Evolutionary conservation across 208 protist genomes (phyloP), one percentile per base, ranked within the genome.

Genomic region (Leptomonas seymouri): DNA sequence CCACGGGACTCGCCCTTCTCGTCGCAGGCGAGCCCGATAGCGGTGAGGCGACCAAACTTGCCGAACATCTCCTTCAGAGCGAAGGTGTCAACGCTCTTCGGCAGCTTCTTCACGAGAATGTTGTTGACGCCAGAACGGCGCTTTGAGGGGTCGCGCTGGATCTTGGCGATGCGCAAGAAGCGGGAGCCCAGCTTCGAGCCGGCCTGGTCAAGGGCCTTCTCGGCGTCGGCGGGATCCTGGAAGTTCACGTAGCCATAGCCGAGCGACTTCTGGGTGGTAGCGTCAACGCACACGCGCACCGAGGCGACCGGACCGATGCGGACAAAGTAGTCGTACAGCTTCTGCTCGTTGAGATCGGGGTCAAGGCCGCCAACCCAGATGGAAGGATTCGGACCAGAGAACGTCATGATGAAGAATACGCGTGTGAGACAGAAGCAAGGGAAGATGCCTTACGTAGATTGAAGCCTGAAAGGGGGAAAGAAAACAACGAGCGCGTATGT

Each of bases 201-300:
- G 58, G 99, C 87, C 36, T 97, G 98, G 71, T 99, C 98, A 46
- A 99, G 78, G 14, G 99, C 99, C 82, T 98, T 96, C 84, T 99
- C 98, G 44, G 98, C 98, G 88, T 99, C 98, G 30, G 91, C 83
- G 56, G 91, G 82, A 77, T 96, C 97, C 84, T 99, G 97, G 76
- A 99, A 99, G 96, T 99, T 99, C 39, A 99, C 98, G 87, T 99
- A 99, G 55, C 97, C 98, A 84, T 99, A 99, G 60, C 97, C 98
- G 56, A 99, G 94, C 14, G 98, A 99, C 84, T 98, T 98, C 79
- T 98, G 94, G 15, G 97, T 99, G 50, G 89, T 89, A 42, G 91
- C 84, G 81, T 99, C 98, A 58, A 98, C 95, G 81, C 98, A 99
- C 55, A 99, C 97, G 69, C 98, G 95, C 28, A 99, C 99, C 49